These are phyloP conservation scores for Tolypocladium sp. DNA, from an alignment of 2,329 filamentous ascomycete species.

Conservation along the genomic window DNA sequence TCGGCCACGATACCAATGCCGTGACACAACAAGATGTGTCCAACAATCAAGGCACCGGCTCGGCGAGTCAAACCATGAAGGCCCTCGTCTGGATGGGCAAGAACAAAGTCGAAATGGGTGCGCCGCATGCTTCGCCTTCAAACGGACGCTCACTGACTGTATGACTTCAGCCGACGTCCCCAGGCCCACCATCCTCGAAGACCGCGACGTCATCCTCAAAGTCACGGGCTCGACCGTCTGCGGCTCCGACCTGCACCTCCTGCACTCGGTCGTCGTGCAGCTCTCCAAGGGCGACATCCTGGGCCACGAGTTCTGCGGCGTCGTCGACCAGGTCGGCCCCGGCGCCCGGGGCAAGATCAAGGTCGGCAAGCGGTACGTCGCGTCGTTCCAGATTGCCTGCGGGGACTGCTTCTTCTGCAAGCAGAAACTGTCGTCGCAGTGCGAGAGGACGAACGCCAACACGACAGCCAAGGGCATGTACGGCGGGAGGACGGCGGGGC, in stretches of 20 bases:
- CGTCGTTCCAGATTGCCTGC: conserved; percentile 77
- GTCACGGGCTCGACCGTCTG: conserved; percentile 57
- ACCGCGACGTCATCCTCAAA: conserved; percentile 69
- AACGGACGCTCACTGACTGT: background rate
- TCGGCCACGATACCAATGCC: too few species aligned
- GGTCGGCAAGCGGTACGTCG: conserved; percentile 64
- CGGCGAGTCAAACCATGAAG: conserved; percentile 54
- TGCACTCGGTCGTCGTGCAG: conserved; percentile 47
- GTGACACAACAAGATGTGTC: too few species aligned
- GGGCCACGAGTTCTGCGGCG: conserved; percentile 52
- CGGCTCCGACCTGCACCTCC: conserved; percentile 49
- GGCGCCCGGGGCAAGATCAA: conserved; percentile 39
- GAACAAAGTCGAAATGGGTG: conserved; percentile 62
- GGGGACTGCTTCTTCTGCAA: conserved; percentile 69
- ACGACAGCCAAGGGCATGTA: conserved; percentile 66
- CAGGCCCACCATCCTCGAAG: conserved; percentile 64
- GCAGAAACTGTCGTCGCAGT: conserved; percentile 69
- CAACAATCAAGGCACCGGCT: background rate
- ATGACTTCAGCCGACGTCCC: conserved; percentile 46
- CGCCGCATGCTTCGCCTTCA: conserved; percentile 4
- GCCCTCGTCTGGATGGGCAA: conserved; percentile 78
- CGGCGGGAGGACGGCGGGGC: conserved; percentile 64
- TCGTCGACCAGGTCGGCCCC: conserved; percentile 47
- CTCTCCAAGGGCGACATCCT: conserved; percentile 58
- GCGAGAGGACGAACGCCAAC: conserved; percentile 71